Conservation (phyloP, 2,329 filamentous ascomycete genomes). For the Colletotrichum sp. region DNA sequence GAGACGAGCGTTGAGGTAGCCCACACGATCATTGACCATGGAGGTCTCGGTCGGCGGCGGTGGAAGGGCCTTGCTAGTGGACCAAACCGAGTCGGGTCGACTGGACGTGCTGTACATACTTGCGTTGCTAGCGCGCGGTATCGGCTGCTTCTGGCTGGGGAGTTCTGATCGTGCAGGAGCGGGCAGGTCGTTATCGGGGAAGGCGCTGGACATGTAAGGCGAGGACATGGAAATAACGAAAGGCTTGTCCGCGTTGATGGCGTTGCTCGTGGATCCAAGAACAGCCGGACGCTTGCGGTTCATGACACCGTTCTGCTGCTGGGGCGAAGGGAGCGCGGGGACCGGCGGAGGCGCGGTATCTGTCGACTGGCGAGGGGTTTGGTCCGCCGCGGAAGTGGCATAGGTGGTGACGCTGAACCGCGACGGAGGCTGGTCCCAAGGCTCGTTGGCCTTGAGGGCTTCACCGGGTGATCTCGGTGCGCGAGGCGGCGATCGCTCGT, state of each 20-base stretch:
- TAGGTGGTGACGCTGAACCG: conserved; percentile 70
- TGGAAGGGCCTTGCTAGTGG: conserved; percentile 64
- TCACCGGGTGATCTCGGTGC: background rate
- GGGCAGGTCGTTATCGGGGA: conserved; percentile 19
- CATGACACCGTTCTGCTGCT: conserved; percentile 40
- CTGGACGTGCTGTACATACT: conserved; percentile 10
- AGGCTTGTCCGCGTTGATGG: conserved; percentile 25
- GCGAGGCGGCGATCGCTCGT: conserved; percentile 22
- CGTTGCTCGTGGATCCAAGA: conserved; percentile 24
- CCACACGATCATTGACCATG: conserved; percentile 67
- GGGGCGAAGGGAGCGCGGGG: conserved; percentile 40
- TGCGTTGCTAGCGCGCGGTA: background rate
- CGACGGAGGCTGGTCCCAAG: conserved; percentile 59
- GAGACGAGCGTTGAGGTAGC: conserved; percentile 69
- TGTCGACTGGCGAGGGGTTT: conserved; percentile 40
- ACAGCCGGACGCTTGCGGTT: conserved; percentile 41
- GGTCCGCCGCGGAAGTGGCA: conserved; percentile 52
- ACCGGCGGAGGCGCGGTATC: conserved; percentile 41
- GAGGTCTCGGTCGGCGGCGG: conserved; percentile 63
- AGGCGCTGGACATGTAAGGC: conserved; percentile 33
- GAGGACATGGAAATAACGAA: conserved; percentile 39
- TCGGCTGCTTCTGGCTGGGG: conserved; percentile 10
- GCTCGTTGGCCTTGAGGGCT: conserved; percentile 28
- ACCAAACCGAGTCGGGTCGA: conserved; percentile 33
- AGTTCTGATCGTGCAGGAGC: conserved; percentile 9